phyloP scores from a whole-genome alignment of 208 protist species.

The Balamuthia mandrillaris region DNA sequence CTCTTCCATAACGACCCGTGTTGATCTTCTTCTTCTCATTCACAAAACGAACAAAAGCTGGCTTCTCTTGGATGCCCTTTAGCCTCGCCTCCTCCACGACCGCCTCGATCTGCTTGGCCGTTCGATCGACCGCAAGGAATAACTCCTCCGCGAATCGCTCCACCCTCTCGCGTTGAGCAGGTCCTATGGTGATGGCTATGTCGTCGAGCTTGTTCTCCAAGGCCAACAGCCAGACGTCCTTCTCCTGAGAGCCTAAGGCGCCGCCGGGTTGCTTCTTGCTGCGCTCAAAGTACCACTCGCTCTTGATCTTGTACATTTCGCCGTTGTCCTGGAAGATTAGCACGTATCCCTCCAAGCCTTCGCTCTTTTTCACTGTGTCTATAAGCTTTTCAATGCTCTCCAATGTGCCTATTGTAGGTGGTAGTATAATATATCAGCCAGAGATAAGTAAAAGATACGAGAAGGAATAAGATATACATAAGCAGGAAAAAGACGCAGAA shows the following conservation, averaged over 20 bases:
- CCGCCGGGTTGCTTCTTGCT: constrained; percentile 18
- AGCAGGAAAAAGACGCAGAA: too few relatives aligned
- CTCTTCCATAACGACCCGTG: too few relatives aligned
- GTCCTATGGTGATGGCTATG: constrained; percentile 21
- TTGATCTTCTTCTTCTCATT: too few relatives aligned
- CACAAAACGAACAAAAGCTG: too few relatives aligned
- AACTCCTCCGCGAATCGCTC: constrained; percentile 3
- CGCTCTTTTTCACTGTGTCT: background rate
- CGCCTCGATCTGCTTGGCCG: background rate
- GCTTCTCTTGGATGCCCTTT: background rate
- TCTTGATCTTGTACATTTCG: constrained; percentile 39
- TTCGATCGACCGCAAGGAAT: background rate
- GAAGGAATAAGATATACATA: too few relatives aligned
- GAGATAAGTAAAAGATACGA: too few relatives aligned
- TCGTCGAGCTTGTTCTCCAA: constrained; percentile 34
- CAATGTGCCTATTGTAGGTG: background rate
- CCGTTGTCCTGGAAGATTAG: constrained; percentile 27
- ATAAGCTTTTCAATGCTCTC: background rate
- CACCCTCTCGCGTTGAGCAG: background rate
- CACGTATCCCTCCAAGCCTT: constrained; percentile 12
- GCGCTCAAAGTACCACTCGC: constrained; percentile 30
- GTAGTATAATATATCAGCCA: background rate
- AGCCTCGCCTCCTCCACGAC: constrained; percentile 1
- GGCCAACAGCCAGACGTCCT: constrained; percentile 18
- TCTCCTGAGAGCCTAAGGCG: constrained; percentile 6